Percentiles rank a stretch among this genome's conserved stretches.
These are phyloP conservation scores for Aristolochia fimbriata DNA, from an alignment of 164 flowering plant species.

Conservation along the genomic window DNA sequence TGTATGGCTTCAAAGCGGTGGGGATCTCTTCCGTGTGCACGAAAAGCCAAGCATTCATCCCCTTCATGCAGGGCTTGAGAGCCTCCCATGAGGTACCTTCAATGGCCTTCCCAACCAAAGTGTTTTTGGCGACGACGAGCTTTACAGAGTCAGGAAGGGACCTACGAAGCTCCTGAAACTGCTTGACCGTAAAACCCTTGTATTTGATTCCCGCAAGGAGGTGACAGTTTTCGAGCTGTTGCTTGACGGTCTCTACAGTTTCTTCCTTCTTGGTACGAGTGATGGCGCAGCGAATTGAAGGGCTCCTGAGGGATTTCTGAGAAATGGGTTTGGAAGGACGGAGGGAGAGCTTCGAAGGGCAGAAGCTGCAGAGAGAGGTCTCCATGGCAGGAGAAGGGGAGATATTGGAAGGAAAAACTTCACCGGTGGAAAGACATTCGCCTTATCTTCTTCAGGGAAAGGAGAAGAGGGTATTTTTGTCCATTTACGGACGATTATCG, in stretches of 20 bases:
- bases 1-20: slow-evolving; percentile 64
- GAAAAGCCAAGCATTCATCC: slow-evolving; percentile 92
- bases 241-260: slow-evolving; percentile 60
- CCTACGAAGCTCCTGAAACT: slow-evolving; percentile 62
- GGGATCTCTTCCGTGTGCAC: slow-evolving; percentile 90
- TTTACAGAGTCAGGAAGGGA: slow-evolving; percentile 54
- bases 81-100: slow-evolving; percentile 88
- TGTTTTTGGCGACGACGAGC: slow-evolving; percentile 83
- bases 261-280: slow-evolving; percentile 78
- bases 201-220: slow-evolving; percentile 80
- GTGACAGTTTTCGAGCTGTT: slow-evolving; percentile 67
- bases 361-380: slow-evolving; percentile 35
- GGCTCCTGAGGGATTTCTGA: slow-evolving; percentile 2
- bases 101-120: slow-evolving; percentile 69
- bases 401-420: no score
- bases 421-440: no score
- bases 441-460: no score
- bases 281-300: slow-evolving; percentile 51
- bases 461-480: no score
- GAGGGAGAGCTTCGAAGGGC: slow-evolving; percentile 21
- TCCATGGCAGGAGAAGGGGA: slow-evolving; percentile 23
- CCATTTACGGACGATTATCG: no score
- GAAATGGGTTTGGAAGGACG: slow-evolving; percentile 23
- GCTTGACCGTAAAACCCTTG: slow-evolving; percentile 81
- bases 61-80: slow-evolving; percentile 81